These are phyloP conservation scores for Fagus crenata DNA, from an alignment of 306 rosid species.

Conservation along the genomic window DNA sequence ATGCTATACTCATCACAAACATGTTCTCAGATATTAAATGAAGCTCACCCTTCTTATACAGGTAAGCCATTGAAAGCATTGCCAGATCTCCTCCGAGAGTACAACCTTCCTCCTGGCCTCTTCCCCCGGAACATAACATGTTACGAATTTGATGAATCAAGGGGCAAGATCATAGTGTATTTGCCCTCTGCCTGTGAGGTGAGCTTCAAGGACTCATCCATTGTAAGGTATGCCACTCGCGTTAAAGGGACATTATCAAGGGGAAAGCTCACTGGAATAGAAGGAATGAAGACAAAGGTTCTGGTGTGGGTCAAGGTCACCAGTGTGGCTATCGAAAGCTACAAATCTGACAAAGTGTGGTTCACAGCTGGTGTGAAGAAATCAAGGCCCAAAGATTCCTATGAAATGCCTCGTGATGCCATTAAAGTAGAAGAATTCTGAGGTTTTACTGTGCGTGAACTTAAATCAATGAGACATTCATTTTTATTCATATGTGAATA, in stretches of 20 bases:
- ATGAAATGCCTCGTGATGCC: slow-evolving; percentile 48
- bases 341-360: slow-evolving; percentile 56
- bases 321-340: slow-evolving; percentile 45
- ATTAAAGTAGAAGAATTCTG: slow-evolving; percentile 39
- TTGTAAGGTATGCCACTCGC: slow-evolving; percentile 44
- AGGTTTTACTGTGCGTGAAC: slow-evolving; percentile 3
- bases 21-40: neutral
- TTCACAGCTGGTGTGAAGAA: slow-evolving; percentile 53
- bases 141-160: slow-evolving; percentile 54
- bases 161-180: slow-evolving; percentile 49
- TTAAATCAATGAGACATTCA: neutral
- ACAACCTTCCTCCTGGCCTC: slow-evolving; percentile 42
- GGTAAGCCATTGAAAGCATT: slow-evolving; percentile 38
- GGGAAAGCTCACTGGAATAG: slow-evolving; percentile 45
- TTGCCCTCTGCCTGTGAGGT: slow-evolving; percentile 52
- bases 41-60: neutral
- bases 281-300: slow-evolving; percentile 64
- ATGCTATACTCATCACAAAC: neutral
- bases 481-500: neutral
- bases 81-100: slow-evolving; percentile 39
- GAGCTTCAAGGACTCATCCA: slow-evolving; percentile 65
- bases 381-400: slow-evolving; percentile 54
- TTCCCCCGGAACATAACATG: slow-evolving; percentile 43
- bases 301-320: slow-evolving; percentile 57
- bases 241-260: slow-evolving; percentile 47